Percentiles rank a stretch among this genome's conserved stretches.
Conservation (phyloP, 495 filamentous ascomycete genomes). For the Hypoxylon subgilvum region DNA sequence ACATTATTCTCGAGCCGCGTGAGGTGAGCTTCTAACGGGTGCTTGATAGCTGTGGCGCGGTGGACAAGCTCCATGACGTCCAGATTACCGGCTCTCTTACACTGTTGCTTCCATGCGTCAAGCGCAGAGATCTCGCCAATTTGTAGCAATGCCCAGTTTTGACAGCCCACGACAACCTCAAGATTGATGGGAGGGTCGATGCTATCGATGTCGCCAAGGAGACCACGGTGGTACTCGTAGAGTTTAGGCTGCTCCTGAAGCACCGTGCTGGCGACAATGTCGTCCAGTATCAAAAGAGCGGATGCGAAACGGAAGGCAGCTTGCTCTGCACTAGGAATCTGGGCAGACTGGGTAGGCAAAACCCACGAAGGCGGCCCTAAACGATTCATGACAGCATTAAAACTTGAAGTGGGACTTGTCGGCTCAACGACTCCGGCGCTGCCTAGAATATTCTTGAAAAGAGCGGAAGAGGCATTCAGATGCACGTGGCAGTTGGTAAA, state of each 20-base stretch:
- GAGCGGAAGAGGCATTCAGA: slow-evolving; percentile 53
- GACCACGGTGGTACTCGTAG: slow-evolving; percentile 45
- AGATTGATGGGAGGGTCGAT: slow-evolving; percentile 45
- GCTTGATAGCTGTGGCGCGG: slow-evolving; percentile 50
- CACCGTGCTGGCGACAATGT: slow-evolving; percentile 56
- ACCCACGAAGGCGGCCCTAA: slow-evolving; percentile 41
- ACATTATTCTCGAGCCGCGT: slow-evolving; percentile 28
- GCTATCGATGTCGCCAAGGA: slow-evolving; percentile 34
- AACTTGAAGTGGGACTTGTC: slow-evolving; percentile 4
- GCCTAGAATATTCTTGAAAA: slow-evolving; percentile 55
- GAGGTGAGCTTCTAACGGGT: slow-evolving; percentile 41
- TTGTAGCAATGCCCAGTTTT: slow-evolving; percentile 56
- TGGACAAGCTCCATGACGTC: slow-evolving; percentile 53
- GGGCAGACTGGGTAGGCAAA: slow-evolving; percentile 24
- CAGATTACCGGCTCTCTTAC: slow-evolving; percentile 49
- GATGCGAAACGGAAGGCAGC: slow-evolving; percentile 61
- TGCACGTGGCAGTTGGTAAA: slow-evolving; percentile 57
- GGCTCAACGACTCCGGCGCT: slow-evolving; percentile 27
- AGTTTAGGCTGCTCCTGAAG: slow-evolving; percentile 51
- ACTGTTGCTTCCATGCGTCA: slow-evolving; percentile 58
- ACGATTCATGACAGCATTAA: slow-evolving; percentile 41
- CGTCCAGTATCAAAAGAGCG: slow-evolving; percentile 54
- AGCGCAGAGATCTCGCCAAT: slow-evolving; percentile 57
- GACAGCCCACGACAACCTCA: slow-evolving; percentile 48
- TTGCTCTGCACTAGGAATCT: slow-evolving; percentile 55